These are phyloP conservation scores for Globisporangium okanoganense DNA, from an alignment of 352 stramenopile genomes.

Conservation along the genomic window DNA sequence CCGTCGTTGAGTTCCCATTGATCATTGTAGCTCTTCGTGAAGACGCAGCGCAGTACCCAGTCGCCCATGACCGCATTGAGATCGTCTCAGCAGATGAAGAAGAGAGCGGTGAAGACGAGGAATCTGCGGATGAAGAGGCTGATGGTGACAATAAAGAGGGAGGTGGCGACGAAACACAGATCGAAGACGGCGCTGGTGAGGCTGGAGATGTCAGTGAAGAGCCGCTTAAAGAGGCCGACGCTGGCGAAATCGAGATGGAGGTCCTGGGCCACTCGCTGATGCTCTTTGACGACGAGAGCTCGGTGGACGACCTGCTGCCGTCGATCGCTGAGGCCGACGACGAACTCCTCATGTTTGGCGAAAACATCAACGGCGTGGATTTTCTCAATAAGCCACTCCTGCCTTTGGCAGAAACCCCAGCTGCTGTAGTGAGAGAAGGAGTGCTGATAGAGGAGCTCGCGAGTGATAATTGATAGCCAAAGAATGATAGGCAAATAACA, in stretches of 20 bases:
- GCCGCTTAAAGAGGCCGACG: background rate
- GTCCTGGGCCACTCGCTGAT: background rate
- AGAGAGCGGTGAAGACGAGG: slow-evolving; percentile 6
- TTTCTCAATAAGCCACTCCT: slow-evolving; percentile 6
- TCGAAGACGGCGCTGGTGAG: background rate
- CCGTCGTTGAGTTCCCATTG: slow-evolving; percentile 76
- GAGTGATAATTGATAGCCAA: background rate
- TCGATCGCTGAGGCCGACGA: slow-evolving; percentile 17
- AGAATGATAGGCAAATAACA: too few species aligned
- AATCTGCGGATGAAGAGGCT: background rate
- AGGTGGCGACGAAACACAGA: background rate
- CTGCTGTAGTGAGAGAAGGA: background rate
- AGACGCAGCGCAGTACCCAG: slow-evolving; percentile 48
- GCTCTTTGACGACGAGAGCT: slow-evolving; percentile 11
- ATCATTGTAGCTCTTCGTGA: slow-evolving; percentile 47
- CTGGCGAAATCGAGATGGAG: background rate
- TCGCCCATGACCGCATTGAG: slow-evolving; percentile 71
- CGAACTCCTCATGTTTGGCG: slow-evolving; percentile 17
- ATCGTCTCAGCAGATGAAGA: slow-evolving; percentile 21
- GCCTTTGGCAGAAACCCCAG: background rate
- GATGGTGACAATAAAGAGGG: slow-evolving; percentile 11
- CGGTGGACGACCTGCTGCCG: slow-evolving; percentile 16
- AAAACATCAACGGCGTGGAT: slow-evolving; percentile 12
- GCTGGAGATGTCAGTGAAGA: background rate
- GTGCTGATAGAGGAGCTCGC: slow-evolving; percentile 7